phyloP scores from a whole-genome alignment of 768 basidiomycete species.

The Tricholomella constricta region DNA sequence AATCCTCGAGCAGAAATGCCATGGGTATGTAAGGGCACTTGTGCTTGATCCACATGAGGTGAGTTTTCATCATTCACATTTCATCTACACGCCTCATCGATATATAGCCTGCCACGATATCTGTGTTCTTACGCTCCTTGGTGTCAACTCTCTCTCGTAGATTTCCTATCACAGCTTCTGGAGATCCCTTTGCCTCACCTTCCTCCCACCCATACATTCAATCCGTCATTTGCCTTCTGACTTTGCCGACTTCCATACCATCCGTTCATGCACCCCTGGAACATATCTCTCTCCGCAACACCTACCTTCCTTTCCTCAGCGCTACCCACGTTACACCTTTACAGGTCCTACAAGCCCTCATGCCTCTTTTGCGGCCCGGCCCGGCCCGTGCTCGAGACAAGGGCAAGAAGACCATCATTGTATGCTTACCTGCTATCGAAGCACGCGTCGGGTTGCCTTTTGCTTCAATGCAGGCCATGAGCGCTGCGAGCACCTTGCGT shows the following conservation, averaged over 20 bases:
- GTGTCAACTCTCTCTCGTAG: conserved; percentile 77
- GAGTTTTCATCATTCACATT: conserved; percentile 16
- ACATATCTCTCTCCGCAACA: conserved; percentile 59
- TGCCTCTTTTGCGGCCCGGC: conserved; percentile 75
- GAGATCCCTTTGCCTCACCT: conserved; percentile 78
- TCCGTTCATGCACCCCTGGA: conserved; percentile 64
- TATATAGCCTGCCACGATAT: conserved; percentile 65
- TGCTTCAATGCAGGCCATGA: conserved; percentile 69
- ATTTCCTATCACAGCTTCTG: conserved; percentile 76
- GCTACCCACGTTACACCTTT: conserved; percentile 79
- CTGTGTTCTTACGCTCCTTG: conserved; percentile 79
- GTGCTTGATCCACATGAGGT: conserved; percentile 83
- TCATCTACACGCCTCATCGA: neutral
- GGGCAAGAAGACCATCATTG: conserved; percentile 60
- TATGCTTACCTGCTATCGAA: conserved; percentile 76
- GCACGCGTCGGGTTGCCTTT: conserved; percentile 77
- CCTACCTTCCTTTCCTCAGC: conserved; percentile 71
- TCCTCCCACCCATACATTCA: conserved; percentile 71
- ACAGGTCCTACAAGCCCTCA: conserved; percentile 71
- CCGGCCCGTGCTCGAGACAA: conserved; percentile 55
- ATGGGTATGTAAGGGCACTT: conserved; percentile 80
- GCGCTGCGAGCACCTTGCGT: conserved; percentile 69
- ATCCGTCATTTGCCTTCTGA: conserved; percentile 76
- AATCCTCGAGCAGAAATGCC: conserved; percentile 60
- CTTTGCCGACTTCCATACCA: conserved; percentile 46